A percentile compares a stretch with the other conserved stretches of the same genome.
These are phyloP conservation scores for Bruguiera parviflora DNA, from an alignment of 345 rosid genomes.

Conservation along the genomic window DNA sequence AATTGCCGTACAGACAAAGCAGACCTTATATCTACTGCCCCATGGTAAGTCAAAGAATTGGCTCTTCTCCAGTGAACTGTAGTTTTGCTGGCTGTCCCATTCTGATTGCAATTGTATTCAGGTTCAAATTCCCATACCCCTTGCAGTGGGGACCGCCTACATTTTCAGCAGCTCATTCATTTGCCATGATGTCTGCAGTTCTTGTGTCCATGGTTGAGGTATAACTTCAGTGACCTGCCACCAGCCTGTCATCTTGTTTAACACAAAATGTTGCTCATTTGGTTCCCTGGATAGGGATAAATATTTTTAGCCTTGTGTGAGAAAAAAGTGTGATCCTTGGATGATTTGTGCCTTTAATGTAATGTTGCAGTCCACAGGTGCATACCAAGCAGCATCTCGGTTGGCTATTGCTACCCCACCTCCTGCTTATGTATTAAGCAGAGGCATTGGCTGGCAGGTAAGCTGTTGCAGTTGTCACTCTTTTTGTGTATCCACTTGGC, in stretches of 20 bases:
- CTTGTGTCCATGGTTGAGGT: slow-evolving; percentile 36
- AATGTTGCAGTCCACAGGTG: slow-evolving; percentile 28
- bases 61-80: neutral
- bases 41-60: slow-evolving; percentile 20
- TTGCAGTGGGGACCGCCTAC: slow-evolving; percentile 39
- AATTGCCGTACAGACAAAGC: slow-evolving; percentile 36
- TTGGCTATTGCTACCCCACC: slow-evolving; percentile 37
- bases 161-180: slow-evolving; percentile 33
- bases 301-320: neutral
- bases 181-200: slow-evolving; percentile 39
- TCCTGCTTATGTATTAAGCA: slow-evolving; percentile 33
- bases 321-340: neutral
- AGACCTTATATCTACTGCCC: slow-evolving; percentile 29
- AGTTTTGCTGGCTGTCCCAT: neutral
- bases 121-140: slow-evolving; percentile 38
- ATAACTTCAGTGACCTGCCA: slow-evolving; percentile 3
- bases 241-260: slow-evolving; percentile 3
- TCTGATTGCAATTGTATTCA: neutral
- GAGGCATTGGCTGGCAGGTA: slow-evolving; percentile 56
- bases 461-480: slow-evolving; percentile 13
- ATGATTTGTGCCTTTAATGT: slow-evolving; percentile 8
- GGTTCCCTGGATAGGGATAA: too few relatives aligned
- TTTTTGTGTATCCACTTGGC: neutral
- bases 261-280: neutral
- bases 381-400: slow-evolving; percentile 34